Evolutionary conservation across 176 grass and related monocot species (phyloP), one percentile per base, ranked within the genome.

Genomic region (Oryza coarctata): DNA sequence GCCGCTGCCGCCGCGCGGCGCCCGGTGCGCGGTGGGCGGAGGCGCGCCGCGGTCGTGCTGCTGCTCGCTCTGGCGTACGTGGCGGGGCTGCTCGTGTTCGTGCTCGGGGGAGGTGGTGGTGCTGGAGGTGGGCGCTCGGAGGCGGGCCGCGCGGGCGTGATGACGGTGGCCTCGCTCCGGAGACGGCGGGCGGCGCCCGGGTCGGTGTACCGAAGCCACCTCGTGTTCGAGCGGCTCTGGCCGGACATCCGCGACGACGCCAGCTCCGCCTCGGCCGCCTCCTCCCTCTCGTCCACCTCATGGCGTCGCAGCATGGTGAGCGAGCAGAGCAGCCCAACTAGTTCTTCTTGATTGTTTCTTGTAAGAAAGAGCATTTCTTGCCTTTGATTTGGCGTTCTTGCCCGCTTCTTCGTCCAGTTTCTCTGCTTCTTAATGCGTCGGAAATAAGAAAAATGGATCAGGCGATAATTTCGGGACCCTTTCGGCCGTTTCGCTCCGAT

Each of bases 141-240:
- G 80, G 22, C 57, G 63, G 40, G 45, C 26, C 57, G 81, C 47
- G 70, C 45, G 6, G 87, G 84, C 61, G 87, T 90, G 4, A 7
- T 55, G 5, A 85, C 87, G 62, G 78, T 90, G 38, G 70, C 79
- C 25, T 39, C 87, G 29, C 74, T 77, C 22, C 82, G 82, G 13
- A 33, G 82, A 7, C 71, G 65, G 43, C 73, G 71, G 35, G 68
- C 70, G 25, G 68, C 75, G 4, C 88, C 90, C 0, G 96, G 96
- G 12, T 95, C 93, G 14, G 80, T 93, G 55, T 99, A 99, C 88
- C 84, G 86, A 41, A 95, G 93, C 82, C 83, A 92, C 80, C 83
- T 87, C 71, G 85, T 92, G 77, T 95, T 99, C 86, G 73, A 90
- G 60, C 86, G 85, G 25, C 87, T 99, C 2, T 95, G 90, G 96